Evolutionary conservation across 2,329 filamentous ascomycete species (phyloP).

Genomic region (Sporothrix luriei): DNA sequence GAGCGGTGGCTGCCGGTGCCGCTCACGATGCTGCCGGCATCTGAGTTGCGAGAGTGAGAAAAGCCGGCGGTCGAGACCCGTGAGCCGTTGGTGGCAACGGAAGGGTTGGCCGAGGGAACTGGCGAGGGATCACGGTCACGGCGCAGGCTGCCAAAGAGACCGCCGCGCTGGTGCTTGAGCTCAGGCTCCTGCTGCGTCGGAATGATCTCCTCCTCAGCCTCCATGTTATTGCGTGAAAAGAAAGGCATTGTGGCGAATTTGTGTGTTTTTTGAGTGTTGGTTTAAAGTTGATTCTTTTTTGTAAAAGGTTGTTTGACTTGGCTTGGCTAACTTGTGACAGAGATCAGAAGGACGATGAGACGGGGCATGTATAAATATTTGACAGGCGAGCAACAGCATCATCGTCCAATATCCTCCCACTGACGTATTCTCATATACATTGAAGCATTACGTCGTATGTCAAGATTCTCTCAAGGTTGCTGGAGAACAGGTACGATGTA

Average conservation of each 20-base stretch:
- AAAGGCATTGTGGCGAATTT: conserved; percentile 41
- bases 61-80: conserved; percentile 28
- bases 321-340: neutral
- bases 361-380: neutral
- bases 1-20: conserved; percentile 42
- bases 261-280: neutral
- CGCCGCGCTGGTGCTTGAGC: conserved; percentile 38
- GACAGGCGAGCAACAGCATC: neutral
- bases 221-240: conserved; percentile 41
- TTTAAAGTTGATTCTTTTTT: neutral
- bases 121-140: conserved; percentile 41
- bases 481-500: neutral
- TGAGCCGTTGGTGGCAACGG: conserved; percentile 38
- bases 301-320: neutral
- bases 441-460: neutral
- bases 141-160: conserved; percentile 45
- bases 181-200: conserved; percentile 39
- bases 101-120: conserved; percentile 38
- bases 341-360: neutral
- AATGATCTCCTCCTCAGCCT: conserved; percentile 42
- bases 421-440: neutral
- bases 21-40: conserved; percentile 36
- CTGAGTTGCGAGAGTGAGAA: conserved; percentile 30
- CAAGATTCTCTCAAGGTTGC: neutral
- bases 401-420: neutral